Evolutionary conservation across 2,329 filamentous ascomycete species (phyloP), one percentile per base, ranked within the genome.

Genomic region (Stagonosporopsis cucurbitacearum): DNA sequence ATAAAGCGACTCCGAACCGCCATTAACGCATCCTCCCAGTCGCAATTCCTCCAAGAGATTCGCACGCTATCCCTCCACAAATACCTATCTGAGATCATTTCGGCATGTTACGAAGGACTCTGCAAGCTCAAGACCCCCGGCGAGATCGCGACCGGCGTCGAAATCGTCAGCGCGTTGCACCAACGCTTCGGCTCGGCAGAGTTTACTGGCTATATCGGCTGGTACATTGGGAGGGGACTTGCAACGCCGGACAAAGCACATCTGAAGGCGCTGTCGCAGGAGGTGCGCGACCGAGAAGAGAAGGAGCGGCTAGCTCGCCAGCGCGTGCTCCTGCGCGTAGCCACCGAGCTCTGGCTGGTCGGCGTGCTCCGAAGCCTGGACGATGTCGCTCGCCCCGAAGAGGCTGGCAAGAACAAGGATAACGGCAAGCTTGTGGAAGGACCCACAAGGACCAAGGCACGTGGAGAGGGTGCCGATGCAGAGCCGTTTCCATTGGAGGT

Each of bases 401-500:
- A 89, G 68, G 78, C 82, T 82, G 75, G 84, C 82, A 75, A 85
- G 69, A 77, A 74, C n/a, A 86, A 86, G 64, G 85, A 87, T 63
- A 79, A 74, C 41, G 75, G 75, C 49, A 86, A 86, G 63, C 69
- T 77, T 15, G 72, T 77, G 1, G 83, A 86, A 60, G 80, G 80
- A 2, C 80, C 85, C 36, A 80, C 84, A 32, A 96, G 93, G 75
- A 78, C 82, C 6, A 84, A 81, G 80, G 42, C 86, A 73, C 81
- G 82, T 22, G 77, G 79, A 48, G 85, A 86, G 56, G 86, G 86
- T 25, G 86, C 84, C 36, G 87, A 89, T 57, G 85, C 91, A 2
- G 95, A 99, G 62, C 95, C 95, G 0, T 98, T 99, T 65, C 96
- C 96, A 3, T 81, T 99, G 19, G 95, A 99, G 74, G 94, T 98